phyloP scores from a whole-genome alignment of 192 early-diverging fungal genomes.

The Phycomyces nitens region DNA sequence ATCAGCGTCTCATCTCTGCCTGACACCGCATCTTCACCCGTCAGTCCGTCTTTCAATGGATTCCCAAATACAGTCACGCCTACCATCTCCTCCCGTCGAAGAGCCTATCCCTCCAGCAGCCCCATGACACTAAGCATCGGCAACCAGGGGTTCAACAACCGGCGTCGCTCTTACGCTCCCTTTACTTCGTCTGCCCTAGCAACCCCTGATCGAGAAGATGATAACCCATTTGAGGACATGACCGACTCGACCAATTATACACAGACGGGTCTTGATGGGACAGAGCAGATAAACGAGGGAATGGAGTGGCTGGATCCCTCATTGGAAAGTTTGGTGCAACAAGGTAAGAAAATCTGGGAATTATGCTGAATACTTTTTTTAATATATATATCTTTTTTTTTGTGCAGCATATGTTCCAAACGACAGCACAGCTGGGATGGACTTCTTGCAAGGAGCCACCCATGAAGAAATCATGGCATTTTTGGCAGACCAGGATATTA shows the following conservation, averaged over 20 bases:
- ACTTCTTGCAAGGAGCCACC: neutral
- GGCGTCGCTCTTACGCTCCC: slow-evolving; percentile 7
- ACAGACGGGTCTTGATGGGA: neutral
- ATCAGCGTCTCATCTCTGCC: neutral
- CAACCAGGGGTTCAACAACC: neutral
- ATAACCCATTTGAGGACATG: slow-evolving; percentile 15
- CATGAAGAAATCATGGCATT: slow-evolving; percentile 14
- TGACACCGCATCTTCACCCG: neutral
- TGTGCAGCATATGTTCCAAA: neutral
- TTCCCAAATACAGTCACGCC: neutral
- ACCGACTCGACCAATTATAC: neutral
- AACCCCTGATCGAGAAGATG: slow-evolving; percentile 18
- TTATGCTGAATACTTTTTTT: neutral
- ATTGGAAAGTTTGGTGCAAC: slow-evolving; percentile 4
- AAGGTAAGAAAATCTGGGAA: neutral
- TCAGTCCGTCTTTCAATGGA: neutral
- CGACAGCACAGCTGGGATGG: neutral
- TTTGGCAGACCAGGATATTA: slow-evolving; percentile 4
- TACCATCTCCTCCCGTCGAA: slow-evolving; percentile 3
- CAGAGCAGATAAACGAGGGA: slow-evolving; percentile 5
- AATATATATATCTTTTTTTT: neutral
- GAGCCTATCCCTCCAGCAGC: neutral
- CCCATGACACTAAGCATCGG: neutral
- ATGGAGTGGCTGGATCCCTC: slow-evolving; percentile 23
- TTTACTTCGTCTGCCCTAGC: slow-evolving; percentile 17